phyloP scores from a whole-genome alignment of 139 green algal genomes.

The Pleodorina starrii region DNA sequence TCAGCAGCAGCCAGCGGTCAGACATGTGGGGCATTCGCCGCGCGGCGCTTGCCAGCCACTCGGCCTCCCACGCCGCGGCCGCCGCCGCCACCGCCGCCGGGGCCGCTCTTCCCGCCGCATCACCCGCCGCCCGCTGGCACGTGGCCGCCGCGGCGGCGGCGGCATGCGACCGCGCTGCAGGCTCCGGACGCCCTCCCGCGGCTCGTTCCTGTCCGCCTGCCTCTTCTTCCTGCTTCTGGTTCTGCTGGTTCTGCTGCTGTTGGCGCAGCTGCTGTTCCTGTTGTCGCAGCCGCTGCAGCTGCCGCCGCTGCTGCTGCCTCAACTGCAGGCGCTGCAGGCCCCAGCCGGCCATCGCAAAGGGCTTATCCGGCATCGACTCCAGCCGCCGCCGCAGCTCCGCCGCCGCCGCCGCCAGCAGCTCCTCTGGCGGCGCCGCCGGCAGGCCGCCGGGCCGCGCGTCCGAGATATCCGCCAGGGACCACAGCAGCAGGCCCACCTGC shows the following conservation, averaged over 20 bases:
- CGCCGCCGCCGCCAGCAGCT: neutral
- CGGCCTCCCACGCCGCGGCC: neutral
- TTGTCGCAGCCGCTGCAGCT: neutral
- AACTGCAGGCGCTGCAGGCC: neutral
- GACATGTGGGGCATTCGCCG: neutral
- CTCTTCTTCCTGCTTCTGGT: neutral
- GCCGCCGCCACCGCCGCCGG: no score
- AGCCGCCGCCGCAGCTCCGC: neutral
- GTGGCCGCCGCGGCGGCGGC: no score
- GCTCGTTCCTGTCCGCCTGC: neutral
- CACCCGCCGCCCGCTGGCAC: no score
- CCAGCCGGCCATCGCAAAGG: slow-evolving; percentile 10
- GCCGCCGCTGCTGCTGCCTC: neutral
- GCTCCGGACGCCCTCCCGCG: no score
- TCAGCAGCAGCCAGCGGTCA: neutral
- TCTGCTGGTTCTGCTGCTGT: neutral
- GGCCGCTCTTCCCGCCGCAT: no score
- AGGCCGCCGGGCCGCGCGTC: neutral
- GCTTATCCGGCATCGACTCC: neutral
- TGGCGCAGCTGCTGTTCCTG: neutral
- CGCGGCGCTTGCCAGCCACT: neutral
- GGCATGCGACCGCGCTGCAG: no score
- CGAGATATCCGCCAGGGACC: neutral
- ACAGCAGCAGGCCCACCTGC: slow-evolving; percentile 11
- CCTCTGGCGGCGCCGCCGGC: neutral